Evolutionary conservation across 1,284 basidiomycete genomes (phyloP).

Genomic region (Marasmius fiardii): DNA sequence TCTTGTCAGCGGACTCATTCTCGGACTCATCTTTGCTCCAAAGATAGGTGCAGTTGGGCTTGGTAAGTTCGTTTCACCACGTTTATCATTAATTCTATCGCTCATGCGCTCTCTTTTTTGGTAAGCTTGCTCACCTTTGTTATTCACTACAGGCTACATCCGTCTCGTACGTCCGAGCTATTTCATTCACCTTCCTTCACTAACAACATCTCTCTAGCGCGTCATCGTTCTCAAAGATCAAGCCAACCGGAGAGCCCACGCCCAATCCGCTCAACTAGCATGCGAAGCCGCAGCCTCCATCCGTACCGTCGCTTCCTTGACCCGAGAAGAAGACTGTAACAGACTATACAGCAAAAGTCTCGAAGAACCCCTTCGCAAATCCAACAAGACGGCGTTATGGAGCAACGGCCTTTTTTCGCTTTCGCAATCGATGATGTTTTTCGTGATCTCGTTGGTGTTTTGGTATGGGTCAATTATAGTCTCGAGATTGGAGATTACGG

Average conservation of each 20-base stretch:
- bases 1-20: constrained; percentile 69
- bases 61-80: constrained; percentile 14
- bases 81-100: too few relatives aligned
- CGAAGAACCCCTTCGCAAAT: constrained; percentile 64
- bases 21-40: constrained; percentile 82
- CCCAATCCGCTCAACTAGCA: constrained; percentile 85
- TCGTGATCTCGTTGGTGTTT: constrained; percentile 84
- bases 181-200: too few relatives aligned
- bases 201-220: constrained; percentile 26
- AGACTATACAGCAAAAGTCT: constrained; percentile 72
- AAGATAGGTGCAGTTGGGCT: constrained; percentile 76
- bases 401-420: constrained; percentile 77
- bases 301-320: constrained; percentile 90
- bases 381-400: constrained; percentile 67
- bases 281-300: constrained; percentile 92
- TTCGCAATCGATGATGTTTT: constrained; percentile 82
- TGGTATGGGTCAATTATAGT: constrained; percentile 81
- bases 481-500: constrained; percentile 53
- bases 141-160: constrained; percentile 85
- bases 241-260: constrained; percentile 83
- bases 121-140: constrained; percentile 76
- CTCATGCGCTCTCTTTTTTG: too few relatives aligned
- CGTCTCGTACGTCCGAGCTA: too few relatives aligned
- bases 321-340: constrained; percentile 79
- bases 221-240: constrained; percentile 87